Conservation (phyloP, 768 basidiomycete genomes). For the Lactarius trivialis region DNA sequence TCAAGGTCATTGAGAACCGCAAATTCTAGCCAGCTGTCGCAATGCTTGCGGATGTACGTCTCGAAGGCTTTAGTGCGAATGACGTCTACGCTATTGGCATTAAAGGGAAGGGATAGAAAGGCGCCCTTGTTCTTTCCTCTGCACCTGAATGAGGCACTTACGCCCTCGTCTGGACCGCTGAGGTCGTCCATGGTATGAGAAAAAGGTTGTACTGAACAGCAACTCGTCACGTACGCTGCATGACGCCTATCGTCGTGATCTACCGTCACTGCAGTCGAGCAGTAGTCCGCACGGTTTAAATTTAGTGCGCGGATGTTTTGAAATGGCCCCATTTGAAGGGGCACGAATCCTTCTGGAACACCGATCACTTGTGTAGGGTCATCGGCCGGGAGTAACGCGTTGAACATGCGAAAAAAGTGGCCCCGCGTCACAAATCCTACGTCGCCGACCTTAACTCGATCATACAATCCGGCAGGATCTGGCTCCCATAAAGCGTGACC, state of each 20-base stretch:
- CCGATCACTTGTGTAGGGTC: not conserved
- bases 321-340: slow-evolving; percentile 12
- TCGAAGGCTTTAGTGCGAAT: not conserved
- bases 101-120: slow-evolving; percentile 16
- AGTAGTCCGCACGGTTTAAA: slow-evolving; percentile 1
- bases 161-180: slow-evolving; percentile 2
- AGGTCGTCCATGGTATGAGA: not conserved
- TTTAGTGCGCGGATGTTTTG: slow-evolving; percentile 1
- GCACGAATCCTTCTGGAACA: slow-evolving; percentile 4
- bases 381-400: slow-evolving; percentile 7
- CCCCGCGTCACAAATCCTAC: slow-evolving; percentile 21
- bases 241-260: not conserved
- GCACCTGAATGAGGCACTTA: slow-evolving; percentile 3
- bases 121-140: slow-evolving; percentile 12
- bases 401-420: slow-evolving; percentile 20
- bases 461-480: slow-evolving; percentile 15
- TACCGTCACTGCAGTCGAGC: not conserved
- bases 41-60: not conserved
- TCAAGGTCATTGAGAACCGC: not conserved
- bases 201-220: not conserved
- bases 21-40: not conserved
- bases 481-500: slow-evolving; percentile 21
- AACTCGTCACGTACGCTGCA: slow-evolving; percentile 8
- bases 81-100: not conserved
- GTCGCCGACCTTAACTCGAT: slow-evolving; percentile 19